Base-by-base conservation (phyloP, 805 yeast species). In the Cyberlindnera xylosilytica region DNA sequence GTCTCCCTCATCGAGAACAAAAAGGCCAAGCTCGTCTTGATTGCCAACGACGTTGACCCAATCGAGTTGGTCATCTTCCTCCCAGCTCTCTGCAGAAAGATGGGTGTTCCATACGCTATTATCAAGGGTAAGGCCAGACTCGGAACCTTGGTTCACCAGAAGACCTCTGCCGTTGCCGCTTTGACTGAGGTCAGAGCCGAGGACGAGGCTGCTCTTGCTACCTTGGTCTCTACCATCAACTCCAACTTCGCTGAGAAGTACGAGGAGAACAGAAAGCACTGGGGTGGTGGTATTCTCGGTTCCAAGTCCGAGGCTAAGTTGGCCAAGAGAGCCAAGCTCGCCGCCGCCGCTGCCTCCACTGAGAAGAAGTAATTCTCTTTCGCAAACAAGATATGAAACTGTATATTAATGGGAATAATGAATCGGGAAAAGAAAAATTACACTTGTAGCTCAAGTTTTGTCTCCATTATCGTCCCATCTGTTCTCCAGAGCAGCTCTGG, bases 261-360 rank as follows among this genome's bases (percentile, higher is more conserved):
- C 85, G 97, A 91, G 67, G 97, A 93, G 62, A 66, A 79, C 69
- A 91, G 95, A 82, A 89, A 87, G 78, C 96, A 88, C 84, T 91
- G 99, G 99, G 98, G 98, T 81, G 99, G 99, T 81, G 99, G 99
- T 81, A 68, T 88, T 73, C 77, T 93, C 81, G 97, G 98, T 73
- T 76, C 85, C 62, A 93, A 91, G 80, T 88, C 97, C 65, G 79
- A 78, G 65, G 93, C 82, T 66, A 87, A 84, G 78, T 68, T 71
- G 54, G 90, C 37, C 17, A 57, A 57, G 51, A 57, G 53, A 51
- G 47, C 45, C 19, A 50, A 28, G 38, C 42, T 36, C 19, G 45
- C 53, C n/a, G 50, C 51, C 20, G 23, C 37, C 34, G 42, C 45
- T 19, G 46, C 51, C 10, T 41, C 49, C 17, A 22, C 38, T 34